phyloP scores from a whole-genome alignment of 164 flowering plant genomes.

The Malania oleifera region DNA sequence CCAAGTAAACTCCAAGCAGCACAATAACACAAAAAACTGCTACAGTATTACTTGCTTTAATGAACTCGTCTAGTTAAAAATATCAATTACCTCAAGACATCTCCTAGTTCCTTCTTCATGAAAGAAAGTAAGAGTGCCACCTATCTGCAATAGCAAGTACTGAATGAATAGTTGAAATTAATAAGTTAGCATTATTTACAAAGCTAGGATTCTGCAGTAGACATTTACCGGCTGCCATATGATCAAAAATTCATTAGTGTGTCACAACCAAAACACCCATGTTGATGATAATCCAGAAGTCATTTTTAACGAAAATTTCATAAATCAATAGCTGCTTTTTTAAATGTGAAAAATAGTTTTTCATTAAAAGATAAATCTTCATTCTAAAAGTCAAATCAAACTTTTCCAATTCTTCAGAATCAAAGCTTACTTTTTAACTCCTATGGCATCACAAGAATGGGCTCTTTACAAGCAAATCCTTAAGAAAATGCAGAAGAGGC shows the following conservation, averaged over 20 bases:
- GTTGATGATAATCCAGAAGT: too few species aligned
- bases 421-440: too few species aligned
- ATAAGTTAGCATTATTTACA: background rate
- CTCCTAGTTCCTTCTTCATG: conserved; percentile 85
- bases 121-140: conserved; percentile 95
- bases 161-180: too few species aligned
- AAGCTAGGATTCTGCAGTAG: background rate
- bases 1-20: conserved; percentile 6
- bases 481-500: background rate
- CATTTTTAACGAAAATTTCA: too few species aligned
- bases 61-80: background rate
- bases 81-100: conserved; percentile 81
- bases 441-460: too few species aligned
- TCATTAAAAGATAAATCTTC: too few species aligned
- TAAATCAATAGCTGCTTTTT: too few species aligned
- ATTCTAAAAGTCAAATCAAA: too few species aligned
- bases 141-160: conserved; percentile 81
- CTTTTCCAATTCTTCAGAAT: too few species aligned
- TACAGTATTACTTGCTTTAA: conserved; percentile 1
- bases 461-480: too few species aligned
- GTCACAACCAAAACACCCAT: too few species aligned
- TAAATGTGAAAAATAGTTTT: too few species aligned
- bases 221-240: background rate
- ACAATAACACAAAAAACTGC: conserved; percentile 1
- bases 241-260: background rate